Base-by-base conservation (phyloP, 2,329 filamentous ascomycete species). In the Mycosphaerella arachidis region DNA sequence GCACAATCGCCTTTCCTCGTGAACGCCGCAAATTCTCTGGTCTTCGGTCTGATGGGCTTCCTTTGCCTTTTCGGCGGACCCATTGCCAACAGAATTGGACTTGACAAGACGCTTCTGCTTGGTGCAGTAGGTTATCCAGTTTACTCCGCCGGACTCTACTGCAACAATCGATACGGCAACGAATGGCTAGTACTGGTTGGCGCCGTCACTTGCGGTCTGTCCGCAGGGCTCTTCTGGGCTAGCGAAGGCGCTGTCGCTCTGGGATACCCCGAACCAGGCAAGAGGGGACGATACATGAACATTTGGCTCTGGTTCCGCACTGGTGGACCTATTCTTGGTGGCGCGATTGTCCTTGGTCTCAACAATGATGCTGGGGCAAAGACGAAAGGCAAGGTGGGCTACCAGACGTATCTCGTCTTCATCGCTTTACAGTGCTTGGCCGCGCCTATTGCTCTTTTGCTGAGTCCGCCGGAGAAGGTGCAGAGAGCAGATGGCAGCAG, bases 141-240 rank as follows among this genome's bases (percentile, higher is more conserved):
- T 24, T 82, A 82, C 61, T 71, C 68, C 3, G 79, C 78, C 7
- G 78, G 77, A 1, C 70, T 83, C 0, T 82, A 82, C 65, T 75
- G 74, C 53, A 81, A 81, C 65, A 81, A 81, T 66, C 73, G 77
- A 4, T 81, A 74, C 63, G 81, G 81, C 6, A 82, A 80, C 53
- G 77, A 74, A 13, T 83, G 80, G 81, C 76, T 82, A 31, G 79
- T 82, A 0, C 72, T 81, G 0, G 68, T 82, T 5, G 80, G 80
- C 18, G 77, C 79, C 3, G 79, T 76, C 1, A 71, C 75, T 3
- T 82, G 79, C 66, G 80, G 80, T 31, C 66, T 81, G 27, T 78
- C 76, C 0, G 80, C 80, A 0, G 79, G 79, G 1, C 69, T 82
- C 31, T 82, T 82, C 70, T 82, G 80, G 80, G 78, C 78, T 0